Evolutionary conservation across 106 monocot genomes (phyloP).

Genomic region (Phalaenopsis aphrodite): DNA sequence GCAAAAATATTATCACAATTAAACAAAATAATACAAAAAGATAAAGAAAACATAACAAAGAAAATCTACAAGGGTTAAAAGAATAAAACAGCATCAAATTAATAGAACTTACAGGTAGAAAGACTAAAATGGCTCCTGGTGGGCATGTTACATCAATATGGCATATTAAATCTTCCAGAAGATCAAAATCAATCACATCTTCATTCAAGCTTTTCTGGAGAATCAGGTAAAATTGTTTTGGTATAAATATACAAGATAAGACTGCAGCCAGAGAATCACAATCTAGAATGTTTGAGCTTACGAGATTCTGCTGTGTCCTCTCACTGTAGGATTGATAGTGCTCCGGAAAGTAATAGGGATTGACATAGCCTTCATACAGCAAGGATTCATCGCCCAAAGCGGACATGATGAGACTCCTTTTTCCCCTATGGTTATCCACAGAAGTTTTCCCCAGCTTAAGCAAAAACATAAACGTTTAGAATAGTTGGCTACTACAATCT

Average conservation of each 20-base stretch:
- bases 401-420: constrained; percentile 80
- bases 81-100: constrained; percentile 1
- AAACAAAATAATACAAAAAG: constrained; percentile 1
- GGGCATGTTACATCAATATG: constrained; percentile 76
- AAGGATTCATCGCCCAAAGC: constrained; percentile 86
- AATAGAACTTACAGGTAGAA: constrained; percentile 68
- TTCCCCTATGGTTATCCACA: constrained; percentile 77
- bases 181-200: constrained; percentile 91
- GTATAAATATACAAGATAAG: background rate
- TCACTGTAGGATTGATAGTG: constrained; percentile 64
- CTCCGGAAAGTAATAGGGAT: constrained; percentile 56
- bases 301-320: constrained; percentile 70
- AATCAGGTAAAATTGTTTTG: constrained; percentile 8
- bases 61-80: background rate
- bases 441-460: constrained; percentile 29
- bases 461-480: background rate
- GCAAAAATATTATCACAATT: constrained; percentile 4
- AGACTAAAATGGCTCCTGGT: constrained; percentile 86
- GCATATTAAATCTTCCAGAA: constrained; percentile 90
- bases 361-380: constrained; percentile 61
- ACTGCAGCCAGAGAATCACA: constrained; percentile 1
- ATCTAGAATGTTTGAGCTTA: constrained; percentile 17
- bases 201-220: constrained; percentile 83
- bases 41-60: constrained; percentile 1
- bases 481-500: background rate